These are phyloP conservation scores for Cryptococcus wingfieldii DNA, from an alignment of 1,284 basidiomycete species.

Conservation along the genomic window DNA sequence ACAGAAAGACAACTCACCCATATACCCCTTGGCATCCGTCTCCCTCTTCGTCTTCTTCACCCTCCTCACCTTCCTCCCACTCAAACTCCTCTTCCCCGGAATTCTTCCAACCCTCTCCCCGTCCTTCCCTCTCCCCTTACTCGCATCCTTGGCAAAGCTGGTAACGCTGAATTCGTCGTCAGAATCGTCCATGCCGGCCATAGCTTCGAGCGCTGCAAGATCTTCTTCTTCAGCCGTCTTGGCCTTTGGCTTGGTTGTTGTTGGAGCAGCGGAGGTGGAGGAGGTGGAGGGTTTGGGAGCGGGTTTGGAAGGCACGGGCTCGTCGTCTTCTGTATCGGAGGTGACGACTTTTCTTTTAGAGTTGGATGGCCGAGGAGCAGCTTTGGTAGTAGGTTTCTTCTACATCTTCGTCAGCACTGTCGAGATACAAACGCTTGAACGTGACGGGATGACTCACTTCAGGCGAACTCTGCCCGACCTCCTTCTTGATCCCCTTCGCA, in stretches of 20 bases:
- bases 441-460: no score
- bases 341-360: conserved; percentile 30
- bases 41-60: conserved; percentile 39
- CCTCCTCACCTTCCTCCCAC: conserved; percentile 28
- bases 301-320: conserved; percentile 2
- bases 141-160: conserved; percentile 7
- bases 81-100: conserved; percentile 8
- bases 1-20: conserved; percentile 27
- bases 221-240: conserved; percentile 37
- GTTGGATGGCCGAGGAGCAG: not conserved
- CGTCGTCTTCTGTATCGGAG: conserved; percentile 36
- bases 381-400: not conserved
- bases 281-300: not conserved
- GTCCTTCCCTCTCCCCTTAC: conserved; percentile 7
- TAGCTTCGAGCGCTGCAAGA: conserved; percentile 43
- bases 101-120: not conserved
- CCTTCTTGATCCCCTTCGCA: conserved; percentile 9
- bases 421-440: no score
- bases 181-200: conserved; percentile 41
- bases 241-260: conserved; percentile 25
- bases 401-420: not conserved
- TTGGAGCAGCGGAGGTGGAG: not conserved
- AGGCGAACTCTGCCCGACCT: not conserved
- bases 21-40: conserved; percentile 41
- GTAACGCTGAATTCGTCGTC: conserved; percentile 4